phyloP scores from a whole-genome alignment of 129 eudicot species.

The Apium graveolens region DNA sequence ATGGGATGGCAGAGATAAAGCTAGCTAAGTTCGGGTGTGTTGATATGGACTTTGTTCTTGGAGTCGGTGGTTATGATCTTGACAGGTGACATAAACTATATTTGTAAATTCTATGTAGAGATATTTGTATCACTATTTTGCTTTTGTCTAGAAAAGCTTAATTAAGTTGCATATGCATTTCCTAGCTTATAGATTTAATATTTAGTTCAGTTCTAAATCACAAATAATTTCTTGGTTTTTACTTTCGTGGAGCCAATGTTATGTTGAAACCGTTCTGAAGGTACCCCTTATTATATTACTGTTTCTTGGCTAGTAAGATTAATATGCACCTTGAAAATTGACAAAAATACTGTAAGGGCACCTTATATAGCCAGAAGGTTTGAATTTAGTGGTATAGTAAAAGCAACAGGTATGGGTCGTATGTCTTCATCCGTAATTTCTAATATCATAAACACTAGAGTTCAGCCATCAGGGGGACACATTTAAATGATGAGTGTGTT shows the following conservation, averaged over 20 bases:
- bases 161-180: background rate
- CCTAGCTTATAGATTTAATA: background rate
- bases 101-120: background rate
- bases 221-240: background rate
- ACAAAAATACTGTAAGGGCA: background rate
- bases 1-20: slow-evolving; percentile 84
- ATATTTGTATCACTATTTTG: background rate
- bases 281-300: background rate
- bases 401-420: background rate
- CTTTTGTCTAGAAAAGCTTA: background rate
- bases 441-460: background rate
- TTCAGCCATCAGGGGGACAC: background rate
- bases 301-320: background rate
- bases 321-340: background rate
- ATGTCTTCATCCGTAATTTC: background rate
- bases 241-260: background rate
- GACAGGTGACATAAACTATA: slow-evolving; percentile 55
- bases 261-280: background rate
- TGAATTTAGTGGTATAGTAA: background rate
- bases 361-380: background rate
- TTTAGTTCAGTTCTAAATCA: background rate
- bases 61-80: slow-evolving; percentile 97
- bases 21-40: slow-evolving; percentile 66
- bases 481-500: background rate
- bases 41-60: slow-evolving; percentile 90